A percentile compares a stretch with the other conserved stretches of the same genome.
phyloP scores from a whole-genome alignment of 805 yeast species.

The Yueomyces sp. region DNA sequence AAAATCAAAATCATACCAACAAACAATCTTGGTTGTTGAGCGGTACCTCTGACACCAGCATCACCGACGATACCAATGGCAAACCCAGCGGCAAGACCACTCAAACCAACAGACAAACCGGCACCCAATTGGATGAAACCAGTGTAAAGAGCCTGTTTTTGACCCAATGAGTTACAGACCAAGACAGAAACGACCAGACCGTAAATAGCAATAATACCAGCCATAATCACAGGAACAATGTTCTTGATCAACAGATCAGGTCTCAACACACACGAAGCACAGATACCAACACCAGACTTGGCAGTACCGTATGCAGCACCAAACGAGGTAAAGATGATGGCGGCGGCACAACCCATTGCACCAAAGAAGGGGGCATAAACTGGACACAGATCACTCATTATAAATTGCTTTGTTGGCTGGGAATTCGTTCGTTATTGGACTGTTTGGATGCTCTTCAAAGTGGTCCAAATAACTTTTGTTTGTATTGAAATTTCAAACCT shows the following conservation, averaged over 20 bases:
- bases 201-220: slow-evolving; percentile 98
- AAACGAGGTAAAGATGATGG: slow-evolving; percentile 95
- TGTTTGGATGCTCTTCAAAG: not conserved
- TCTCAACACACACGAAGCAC: slow-evolving; percentile 95
- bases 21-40: slow-evolving; percentile 95
- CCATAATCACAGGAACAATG: slow-evolving; percentile 97
- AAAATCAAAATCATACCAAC: slow-evolving; percentile 97
- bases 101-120: slow-evolving; percentile 91
- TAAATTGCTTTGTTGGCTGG: not conserved
- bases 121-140: slow-evolving; percentile 98
- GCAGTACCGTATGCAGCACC: slow-evolving; percentile 99
- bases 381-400: slow-evolving; percentile 27
- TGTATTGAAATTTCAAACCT: too few relatives aligned
- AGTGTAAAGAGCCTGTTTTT: slow-evolving; percentile 85
- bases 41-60: slow-evolving; percentile 97
- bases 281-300: slow-evolving; percentile 97
- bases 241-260: slow-evolving; percentile 90
- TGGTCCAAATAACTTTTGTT: too few relatives aligned
- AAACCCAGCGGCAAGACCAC: slow-evolving; percentile 97
- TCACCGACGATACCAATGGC: slow-evolving; percentile 99
- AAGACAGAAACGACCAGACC: slow-evolving; percentile 94
- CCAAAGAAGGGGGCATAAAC: slow-evolving; percentile 85
- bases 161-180: slow-evolving; percentile 79
- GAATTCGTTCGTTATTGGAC: not conserved
- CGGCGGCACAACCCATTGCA: slow-evolving; percentile 98